Base-by-base conservation (phyloP, 345 rosid genomes). In the Adansonia digitata region DNA sequence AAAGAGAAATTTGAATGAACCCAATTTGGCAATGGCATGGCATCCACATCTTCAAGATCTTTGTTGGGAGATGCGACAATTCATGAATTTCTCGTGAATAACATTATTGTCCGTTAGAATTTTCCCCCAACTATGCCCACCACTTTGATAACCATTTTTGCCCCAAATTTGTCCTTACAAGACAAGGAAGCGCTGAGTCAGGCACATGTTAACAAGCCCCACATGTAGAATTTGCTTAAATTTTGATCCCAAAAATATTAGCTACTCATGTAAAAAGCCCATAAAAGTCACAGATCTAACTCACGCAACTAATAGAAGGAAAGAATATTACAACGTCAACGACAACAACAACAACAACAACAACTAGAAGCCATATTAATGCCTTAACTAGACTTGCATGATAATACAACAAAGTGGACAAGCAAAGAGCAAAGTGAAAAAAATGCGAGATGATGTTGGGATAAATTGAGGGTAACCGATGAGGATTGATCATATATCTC, bases 401-500 rank as follows among this genome's bases (percentile, higher is more conserved):
- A 76, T 49, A 81, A 77, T 63, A 80, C 70, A 76, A 46, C 1
- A 34, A 75, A 55, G 24, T 57, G 40, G n/a, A 81, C 13, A 24
- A 20, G 42, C 55, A 71, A 71, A 66, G 73, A 75, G 52, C 72
- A 66, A 10, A 74, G 66, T 2, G 78, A 68, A 66, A 75, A 51
- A 52, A 75, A 0, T 8, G 67, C 20, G 56, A 61, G 29, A 24
- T 6, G 29, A 24, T 6, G 39, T 39, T 42, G 17, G 37, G 80
- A 78, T 11, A 63, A 46, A 31, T 39, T 64, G 68, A 74, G 78
- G 29, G 59, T 8, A 27, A 70, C 51, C 1, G 84, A 66, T 14
- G 83, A 76, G 9, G 92, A 86, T 59, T 63, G 82, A 55, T 74
- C 80, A 46, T 85, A 83, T 56, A 91, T 76, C 69, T 94, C 90